Base-by-base conservation (phyloP, 2,329 filamentous ascomycete genomes). In the Microdochium bolleyi region DNA sequence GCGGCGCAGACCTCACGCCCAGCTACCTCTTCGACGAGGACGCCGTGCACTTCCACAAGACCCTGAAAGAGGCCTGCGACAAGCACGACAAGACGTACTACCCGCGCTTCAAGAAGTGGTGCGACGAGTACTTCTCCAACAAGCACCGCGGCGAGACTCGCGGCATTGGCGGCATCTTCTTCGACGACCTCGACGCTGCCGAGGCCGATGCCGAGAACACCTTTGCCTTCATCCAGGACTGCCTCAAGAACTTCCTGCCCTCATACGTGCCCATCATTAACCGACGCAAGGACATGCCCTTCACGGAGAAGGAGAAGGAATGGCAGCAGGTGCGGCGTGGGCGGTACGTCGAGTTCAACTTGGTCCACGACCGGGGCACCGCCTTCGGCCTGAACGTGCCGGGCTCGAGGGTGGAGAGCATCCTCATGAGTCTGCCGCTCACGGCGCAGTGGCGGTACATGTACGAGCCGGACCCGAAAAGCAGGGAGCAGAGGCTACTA, bases 341-440 rank as follows among this genome's bases (percentile, higher is more conserved):
- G n/a, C 80, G 91, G 63, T 99, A 99, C 67, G 94, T 99, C 57
- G 94, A 99, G 72, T 99, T 99, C 72, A 99, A 99, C 72, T 79
- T 99, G 37, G 90, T 99, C 53, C 92, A 99, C 71, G 94, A 99
- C 73, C 83, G 94, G 24, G 94, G 94, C 2, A 99, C 94, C 2
- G 85, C 88, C 8, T 99, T 99, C 69, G 94, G 94, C 1, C 74
- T 99, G 57, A 94, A 94, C 64, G 96, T 92, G 0, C 94, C 94
- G 0, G 90, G 90, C 44, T 88, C 92, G 5, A 81, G 94, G 56
- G 85, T 99, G 2, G 94, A 99, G 77, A 96, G 92, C 69, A 99
- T 99, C 54, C 73, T 99, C 59, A 97, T 99, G 91, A 96, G 90
- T 71, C 73, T 99, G 67, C 94, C 94, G 5, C 76, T 95, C 58